These are phyloP conservation scores for Peronospora farinosa DNA, from an alignment of 352 stramenopile genomes.

Conservation along the genomic window DNA sequence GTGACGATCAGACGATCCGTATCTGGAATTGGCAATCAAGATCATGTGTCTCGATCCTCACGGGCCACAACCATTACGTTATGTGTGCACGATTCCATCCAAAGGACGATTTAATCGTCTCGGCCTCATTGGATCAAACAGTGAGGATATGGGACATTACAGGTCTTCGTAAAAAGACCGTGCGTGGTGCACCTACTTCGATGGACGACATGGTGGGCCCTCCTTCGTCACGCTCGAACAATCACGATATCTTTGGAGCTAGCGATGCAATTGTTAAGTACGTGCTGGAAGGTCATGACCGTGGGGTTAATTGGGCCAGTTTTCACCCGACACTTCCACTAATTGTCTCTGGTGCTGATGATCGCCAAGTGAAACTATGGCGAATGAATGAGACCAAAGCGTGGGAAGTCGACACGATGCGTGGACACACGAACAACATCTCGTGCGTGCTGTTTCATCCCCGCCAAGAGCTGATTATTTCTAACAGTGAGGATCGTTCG, in stretches of 20 bases:
- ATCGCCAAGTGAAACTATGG: conserved; percentile 99
- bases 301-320: conserved; percentile 98
- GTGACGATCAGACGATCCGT: conserved; percentile 98
- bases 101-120: conserved; percentile 99
- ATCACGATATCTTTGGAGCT: conserved; percentile 96
- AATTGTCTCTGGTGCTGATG: conserved; percentile 97
- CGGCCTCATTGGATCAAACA: conserved; percentile 97
- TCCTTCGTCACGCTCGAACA: conserved; percentile 46
- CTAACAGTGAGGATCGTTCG: conserved; percentile 97
- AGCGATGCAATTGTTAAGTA: conserved; percentile 99
- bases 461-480: conserved; percentile 98
- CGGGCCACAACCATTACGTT: conserved; percentile 99
- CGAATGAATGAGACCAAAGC: conserved; percentile 99
- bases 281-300: conserved; percentile 98
- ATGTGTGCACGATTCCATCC: conserved; percentile 99
- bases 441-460: conserved; percentile 99
- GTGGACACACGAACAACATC: conserved; percentile 99
- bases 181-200: conserved; percentile 81
- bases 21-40: conserved; percentile 99
- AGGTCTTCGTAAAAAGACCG: conserved; percentile 97
- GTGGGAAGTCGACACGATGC: conserved; percentile 99
- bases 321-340: conserved; percentile 98
- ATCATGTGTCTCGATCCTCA: conserved; percentile 98
- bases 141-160: conserved; percentile 99
- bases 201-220: conserved; percentile 66